Evolutionary conservation across 208 protist genomes (phyloP).

Genomic region (Herpetomonas tarakana): DNA sequence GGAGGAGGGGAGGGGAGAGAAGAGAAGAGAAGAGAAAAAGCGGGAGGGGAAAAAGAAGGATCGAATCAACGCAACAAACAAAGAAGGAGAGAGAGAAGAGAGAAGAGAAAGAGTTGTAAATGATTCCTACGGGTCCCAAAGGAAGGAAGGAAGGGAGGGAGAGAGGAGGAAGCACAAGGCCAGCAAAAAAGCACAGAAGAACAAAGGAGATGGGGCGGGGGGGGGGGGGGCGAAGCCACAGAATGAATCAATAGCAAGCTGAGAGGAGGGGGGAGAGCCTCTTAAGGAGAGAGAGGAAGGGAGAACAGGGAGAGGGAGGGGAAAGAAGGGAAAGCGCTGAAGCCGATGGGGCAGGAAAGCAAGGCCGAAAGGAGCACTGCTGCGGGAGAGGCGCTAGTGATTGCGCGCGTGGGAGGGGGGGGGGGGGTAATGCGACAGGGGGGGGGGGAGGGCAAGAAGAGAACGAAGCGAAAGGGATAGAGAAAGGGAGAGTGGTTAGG

Average conservation of each 20-base stretch:
- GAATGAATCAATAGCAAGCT: neutral
- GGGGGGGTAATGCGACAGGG: no score
- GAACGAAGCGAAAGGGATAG: no score
- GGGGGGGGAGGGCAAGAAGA: no score
- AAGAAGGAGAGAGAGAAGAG: neutral
- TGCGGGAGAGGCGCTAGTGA: conserved; percentile 10
- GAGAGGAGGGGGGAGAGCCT: neutral
- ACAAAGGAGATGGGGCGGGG: conserved; percentile 1
- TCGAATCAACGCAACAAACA: neutral
- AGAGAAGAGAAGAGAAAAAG: neutral
- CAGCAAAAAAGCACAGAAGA: conserved; percentile 8
- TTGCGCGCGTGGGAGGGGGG: no score
- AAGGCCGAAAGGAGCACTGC: neutral
- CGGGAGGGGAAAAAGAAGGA: neutral
- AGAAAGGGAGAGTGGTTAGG: no score
- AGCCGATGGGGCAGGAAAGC: neutral
- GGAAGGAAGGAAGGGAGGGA: conserved; percentile 2
- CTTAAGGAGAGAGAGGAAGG: neutral
- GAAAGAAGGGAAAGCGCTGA: conserved; percentile 2
- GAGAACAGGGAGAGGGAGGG: conserved; percentile 3
- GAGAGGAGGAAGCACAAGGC: neutral
- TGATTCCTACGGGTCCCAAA: neutral
- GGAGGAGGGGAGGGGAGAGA: neutral
- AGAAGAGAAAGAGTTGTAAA: neutral
- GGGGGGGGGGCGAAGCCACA: neutral